phyloP scores from a whole-genome alignment of 495 filamentous ascomycete species.

The Daldinia loculata region DNA sequence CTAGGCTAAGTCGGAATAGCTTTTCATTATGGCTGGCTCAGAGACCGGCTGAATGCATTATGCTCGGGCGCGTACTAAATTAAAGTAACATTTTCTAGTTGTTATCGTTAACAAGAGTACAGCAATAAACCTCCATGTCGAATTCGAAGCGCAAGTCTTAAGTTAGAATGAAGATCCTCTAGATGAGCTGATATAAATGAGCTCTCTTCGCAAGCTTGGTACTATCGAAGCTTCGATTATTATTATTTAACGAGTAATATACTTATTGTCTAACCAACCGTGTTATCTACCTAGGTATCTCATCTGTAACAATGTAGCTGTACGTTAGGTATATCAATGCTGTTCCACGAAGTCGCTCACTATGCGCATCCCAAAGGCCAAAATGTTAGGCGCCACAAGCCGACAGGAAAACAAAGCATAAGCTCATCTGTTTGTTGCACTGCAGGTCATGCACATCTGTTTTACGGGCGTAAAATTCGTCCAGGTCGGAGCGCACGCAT shows the following conservation, averaged over 20 bases:
- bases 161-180: not conserved
- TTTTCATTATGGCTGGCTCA: constrained; percentile 25
- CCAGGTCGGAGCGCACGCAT: constrained; percentile 45
- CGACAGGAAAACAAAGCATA: constrained; percentile 18
- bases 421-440: constrained; percentile 37
- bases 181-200: not conserved
- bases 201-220: not conserved
- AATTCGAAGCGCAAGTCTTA: constrained; percentile 11
- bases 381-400: constrained; percentile 20
- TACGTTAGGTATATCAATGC: not conserved
- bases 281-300: not conserved
- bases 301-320: not conserved
- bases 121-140: constrained; percentile 11
- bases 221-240: not conserved
- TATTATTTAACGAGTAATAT: not conserved
- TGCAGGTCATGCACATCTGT: constrained; percentile 34
- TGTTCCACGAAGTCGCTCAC: constrained; percentile 1
- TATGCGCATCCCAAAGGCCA: constrained; percentile 4
- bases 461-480: constrained; percentile 48
- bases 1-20: constrained; percentile 24
- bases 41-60: constrained; percentile 32
- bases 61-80: constrained; percentile 35
- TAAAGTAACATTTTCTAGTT: constrained; percentile 1
- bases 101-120: not conserved
- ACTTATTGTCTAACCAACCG: not conserved